Evolutionary conservation across 2,329 filamentous ascomycete species (phyloP).

Genomic region (Lecanicillium sp.): DNA sequence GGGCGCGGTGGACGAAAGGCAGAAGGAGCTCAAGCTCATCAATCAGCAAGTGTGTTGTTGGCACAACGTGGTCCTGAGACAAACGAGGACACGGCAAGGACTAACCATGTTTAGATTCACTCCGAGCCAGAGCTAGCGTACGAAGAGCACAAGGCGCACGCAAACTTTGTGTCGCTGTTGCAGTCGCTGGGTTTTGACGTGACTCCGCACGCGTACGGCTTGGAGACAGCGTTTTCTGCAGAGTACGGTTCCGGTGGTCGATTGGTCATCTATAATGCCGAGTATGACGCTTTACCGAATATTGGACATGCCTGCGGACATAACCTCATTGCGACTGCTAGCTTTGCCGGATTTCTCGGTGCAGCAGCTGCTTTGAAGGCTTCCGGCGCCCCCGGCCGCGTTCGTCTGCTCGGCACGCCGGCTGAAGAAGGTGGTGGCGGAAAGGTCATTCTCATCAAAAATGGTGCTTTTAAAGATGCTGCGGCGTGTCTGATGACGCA

Average conservation of each 20-base stretch:
- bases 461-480: conserved; percentile 15
- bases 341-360: conserved; percentile 25
- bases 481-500: conserved; percentile 18
- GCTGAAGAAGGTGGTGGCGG: conserved; percentile 34
- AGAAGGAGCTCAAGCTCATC: too few species aligned
- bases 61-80: too few species aligned
- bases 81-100: too few species aligned
- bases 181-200: conserved; percentile 16
- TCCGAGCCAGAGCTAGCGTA: conserved; percentile 20
- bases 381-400: conserved; percentile 19
- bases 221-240: conserved; percentile 24
- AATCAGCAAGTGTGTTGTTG: too few species aligned
- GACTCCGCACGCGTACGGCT: conserved; percentile 21
- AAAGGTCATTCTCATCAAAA: conserved; percentile 31
- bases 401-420: conserved; percentile 31
- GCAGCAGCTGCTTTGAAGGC: conserved; percentile 17
- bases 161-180: conserved; percentile 14
- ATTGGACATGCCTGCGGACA: conserved; percentile 28
- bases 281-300: conserved; percentile 25
- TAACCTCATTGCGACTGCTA: conserved; percentile 20
- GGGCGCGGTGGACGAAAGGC: too few species aligned
- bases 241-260: conserved; percentile 18
- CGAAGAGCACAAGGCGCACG: conserved; percentile 20
- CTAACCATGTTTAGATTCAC: conserved; percentile 16
- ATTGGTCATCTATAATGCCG: conserved; percentile 23